Evolutionary conservation across 2,329 filamentous ascomycete genomes (phyloP), one percentile per base, ranked within the genome.

Genomic region (Fusarium paranaense): DNA sequence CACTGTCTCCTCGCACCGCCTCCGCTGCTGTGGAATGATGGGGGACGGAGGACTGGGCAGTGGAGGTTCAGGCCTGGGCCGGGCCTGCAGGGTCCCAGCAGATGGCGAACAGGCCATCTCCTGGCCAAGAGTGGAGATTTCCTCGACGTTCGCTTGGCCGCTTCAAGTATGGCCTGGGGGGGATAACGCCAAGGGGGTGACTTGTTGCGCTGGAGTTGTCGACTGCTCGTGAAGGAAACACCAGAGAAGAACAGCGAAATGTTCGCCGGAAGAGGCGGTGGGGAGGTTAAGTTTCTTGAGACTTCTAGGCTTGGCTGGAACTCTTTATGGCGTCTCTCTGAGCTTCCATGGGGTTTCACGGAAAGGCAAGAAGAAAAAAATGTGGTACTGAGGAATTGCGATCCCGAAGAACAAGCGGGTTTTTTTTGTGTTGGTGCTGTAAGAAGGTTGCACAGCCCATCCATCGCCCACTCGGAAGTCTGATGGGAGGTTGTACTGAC

Each of bases 1-100:
- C 47, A 56, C 42, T 25, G 42, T 25, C 42, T 58, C 33, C 45
- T 40, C 33, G 52, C 56, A 67, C 37, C 52, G 62, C 64, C 71
- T 74, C 68, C 72, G 71, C 71, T 65, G 52, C 65, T 56, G 69
- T 75, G 69, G 69, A 69, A 75, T 69, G 38, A 64, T 60, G 38
- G 52, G 38, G 62, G 33, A 18, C 33, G 50, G 25, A 33, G 59
- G 40, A 30, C 27, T 56, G 52, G 13, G 22, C 45, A 47, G 40
- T 62, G 45, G 33, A 33, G 42, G 16, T 40, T 63, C 61, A 32
- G 61, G 47, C 45, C 45, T 54, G 14, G 25, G 50, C 33, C 47
- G n/a, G 25, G 50, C 18, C 61, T 63, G 61, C 59, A 63, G 35
- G 61, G 61, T 33, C 47, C 35, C 37, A 57, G 62, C 62, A 63